phyloP scores from a whole-genome alignment of 148 eudicot genomes.

The Spergularia marina region DNA sequence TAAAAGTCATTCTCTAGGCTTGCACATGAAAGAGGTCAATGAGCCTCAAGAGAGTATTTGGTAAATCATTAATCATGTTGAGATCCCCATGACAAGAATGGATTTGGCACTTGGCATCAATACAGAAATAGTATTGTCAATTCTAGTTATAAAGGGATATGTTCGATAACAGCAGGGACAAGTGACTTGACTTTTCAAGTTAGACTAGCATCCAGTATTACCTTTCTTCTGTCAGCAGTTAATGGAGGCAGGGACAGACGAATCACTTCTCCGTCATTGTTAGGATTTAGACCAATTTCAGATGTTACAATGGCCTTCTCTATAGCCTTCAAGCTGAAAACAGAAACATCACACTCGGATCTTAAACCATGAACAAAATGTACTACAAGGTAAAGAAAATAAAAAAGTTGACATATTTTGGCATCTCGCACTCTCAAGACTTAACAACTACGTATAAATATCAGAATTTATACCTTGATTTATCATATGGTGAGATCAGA shows the following conservation, averaged over 20 bases:
- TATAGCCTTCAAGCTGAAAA: slow-evolving; percentile 81
- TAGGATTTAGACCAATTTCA: slow-evolving; percentile 80
- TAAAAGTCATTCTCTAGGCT: too few species aligned
- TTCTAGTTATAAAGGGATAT: neutral
- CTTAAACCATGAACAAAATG: neutral
- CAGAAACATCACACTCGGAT: slow-evolving; percentile 15
- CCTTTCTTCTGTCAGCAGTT: slow-evolving; percentile 96
- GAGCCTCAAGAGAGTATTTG: neutral
- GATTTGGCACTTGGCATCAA: neutral
- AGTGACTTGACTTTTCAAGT: neutral
- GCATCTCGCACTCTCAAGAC: neutral
- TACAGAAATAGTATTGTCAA: neutral
- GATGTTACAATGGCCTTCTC: slow-evolving; percentile 94
- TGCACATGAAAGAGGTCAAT: too few species aligned
- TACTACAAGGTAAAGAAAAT: neutral
- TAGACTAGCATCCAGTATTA: slow-evolving; percentile 22
- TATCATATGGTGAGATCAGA: slow-evolving; percentile 83
- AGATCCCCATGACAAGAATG: neutral
- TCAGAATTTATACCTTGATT: slow-evolving; percentile 66
- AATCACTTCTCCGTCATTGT: slow-evolving; percentile 91
- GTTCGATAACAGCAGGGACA: neutral
- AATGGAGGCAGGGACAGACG: slow-evolving; percentile 80
- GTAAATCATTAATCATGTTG: neutral
- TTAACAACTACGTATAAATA: slow-evolving; percentile 11
- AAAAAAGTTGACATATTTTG: neutral